Evolutionary conservation across 1,139 yeast genomes (phyloP).

Genomic region (Kazachstania sp.): DNA sequence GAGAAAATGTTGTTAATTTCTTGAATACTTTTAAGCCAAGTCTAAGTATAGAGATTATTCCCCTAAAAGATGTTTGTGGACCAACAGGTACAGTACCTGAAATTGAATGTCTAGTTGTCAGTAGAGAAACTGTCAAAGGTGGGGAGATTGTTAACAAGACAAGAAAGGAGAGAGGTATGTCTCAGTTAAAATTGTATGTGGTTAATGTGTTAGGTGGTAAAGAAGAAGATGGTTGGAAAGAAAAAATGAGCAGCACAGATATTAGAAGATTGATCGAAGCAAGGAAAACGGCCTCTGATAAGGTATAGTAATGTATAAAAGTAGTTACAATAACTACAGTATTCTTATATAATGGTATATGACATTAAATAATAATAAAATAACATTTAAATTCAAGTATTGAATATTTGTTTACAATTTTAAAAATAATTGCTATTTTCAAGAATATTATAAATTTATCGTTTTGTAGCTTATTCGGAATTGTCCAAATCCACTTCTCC

Average conservation of each 20-base stretch:
- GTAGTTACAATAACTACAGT: neutral
- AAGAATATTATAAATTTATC: no score
- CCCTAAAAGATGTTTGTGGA: slow-evolving; percentile 83
- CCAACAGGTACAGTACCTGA: slow-evolving; percentile 77
- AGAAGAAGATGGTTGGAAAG: slow-evolving; percentile 51
- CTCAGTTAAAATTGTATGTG: slow-evolving; percentile 44
- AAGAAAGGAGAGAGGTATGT: slow-evolving; percentile 50
- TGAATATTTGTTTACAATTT: no score
- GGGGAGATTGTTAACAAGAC: slow-evolving; percentile 62
- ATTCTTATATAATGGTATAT: no score
- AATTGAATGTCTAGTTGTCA: slow-evolving; percentile 72
- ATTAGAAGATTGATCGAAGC: slow-evolving; percentile 21
- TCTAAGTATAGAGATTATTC: slow-evolving; percentile 39
- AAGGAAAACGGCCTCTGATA: neutral
- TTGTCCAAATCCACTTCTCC: no score
- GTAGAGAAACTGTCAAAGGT: slow-evolving; percentile 72
- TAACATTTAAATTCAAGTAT: no score
- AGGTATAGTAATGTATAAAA: no score
- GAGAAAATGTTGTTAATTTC: slow-evolving; percentile 40
- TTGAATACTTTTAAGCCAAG: slow-evolving; percentile 40
- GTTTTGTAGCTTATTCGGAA: no score
- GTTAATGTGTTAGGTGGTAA: slow-evolving; percentile 66
- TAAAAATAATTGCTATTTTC: no score
- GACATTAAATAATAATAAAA: no score
- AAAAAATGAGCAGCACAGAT: slow-evolving; percentile 77